Evolutionary conservation across 306 rosid species (phyloP).

Genomic region (Gastrolobium villosum): DNA sequence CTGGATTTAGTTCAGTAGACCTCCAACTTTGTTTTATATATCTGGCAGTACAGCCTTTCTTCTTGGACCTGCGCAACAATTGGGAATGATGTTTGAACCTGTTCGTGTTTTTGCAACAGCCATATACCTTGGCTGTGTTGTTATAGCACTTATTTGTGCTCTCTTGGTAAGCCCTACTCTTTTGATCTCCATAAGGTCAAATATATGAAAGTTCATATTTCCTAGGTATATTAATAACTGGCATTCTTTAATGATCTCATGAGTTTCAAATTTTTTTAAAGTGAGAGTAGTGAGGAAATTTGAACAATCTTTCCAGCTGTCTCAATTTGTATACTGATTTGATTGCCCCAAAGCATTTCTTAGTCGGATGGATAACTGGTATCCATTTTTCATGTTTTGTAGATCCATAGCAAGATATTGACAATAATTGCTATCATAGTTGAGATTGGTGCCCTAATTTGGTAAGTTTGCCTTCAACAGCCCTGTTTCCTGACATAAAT

Average conservation of each 20-base stretch:
- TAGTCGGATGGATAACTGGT: neutral
- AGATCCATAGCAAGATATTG: slow-evolving; percentile 86
- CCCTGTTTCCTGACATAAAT: slow-evolving; percentile 36
- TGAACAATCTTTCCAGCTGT: slow-evolving; percentile 8
- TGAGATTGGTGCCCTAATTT: slow-evolving; percentile 87
- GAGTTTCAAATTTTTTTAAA: neutral
- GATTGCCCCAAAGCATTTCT: neutral
- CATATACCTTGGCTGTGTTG: slow-evolving; percentile 88
- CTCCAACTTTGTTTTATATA: slow-evolving; percentile 47
- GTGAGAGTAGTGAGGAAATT: slow-evolving; percentile 18
- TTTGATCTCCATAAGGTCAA: slow-evolving; percentile 23
- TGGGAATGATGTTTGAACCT: slow-evolving; percentile 89
- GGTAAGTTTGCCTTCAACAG: slow-evolving; percentile 63
- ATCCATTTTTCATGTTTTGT: slow-evolving; percentile 47
- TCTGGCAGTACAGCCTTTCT: slow-evolving; percentile 97
- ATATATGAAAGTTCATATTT: slow-evolving; percentile 1
- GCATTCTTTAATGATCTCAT: slow-evolving; percentile 1
- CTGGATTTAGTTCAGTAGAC: slow-evolving; percentile 26
- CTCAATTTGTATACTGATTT: slow-evolving; percentile 12
- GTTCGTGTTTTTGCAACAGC: slow-evolving; percentile 82
- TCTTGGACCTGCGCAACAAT: slow-evolving; percentile 78
- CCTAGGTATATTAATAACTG: slow-evolving; percentile 2
- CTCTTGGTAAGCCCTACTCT: slow-evolving; percentile 70
- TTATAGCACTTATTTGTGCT: slow-evolving; percentile 87
- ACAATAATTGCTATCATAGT: slow-evolving; percentile 80